Base-by-base conservation (phyloP, 176 grass and related monocot species). In the Bothriochloa decipiens region DNA sequence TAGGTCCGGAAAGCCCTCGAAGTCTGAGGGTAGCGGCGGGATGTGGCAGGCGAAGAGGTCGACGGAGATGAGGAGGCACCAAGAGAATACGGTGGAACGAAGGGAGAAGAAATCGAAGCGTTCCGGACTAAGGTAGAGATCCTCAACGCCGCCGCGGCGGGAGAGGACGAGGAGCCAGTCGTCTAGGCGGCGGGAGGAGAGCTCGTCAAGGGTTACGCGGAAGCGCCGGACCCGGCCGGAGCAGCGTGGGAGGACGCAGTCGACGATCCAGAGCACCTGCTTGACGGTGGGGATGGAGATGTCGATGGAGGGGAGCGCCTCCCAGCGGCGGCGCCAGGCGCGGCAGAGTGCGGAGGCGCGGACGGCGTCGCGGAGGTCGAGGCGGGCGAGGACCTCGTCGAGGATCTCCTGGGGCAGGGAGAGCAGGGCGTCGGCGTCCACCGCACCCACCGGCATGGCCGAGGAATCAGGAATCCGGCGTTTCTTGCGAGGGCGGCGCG, bases 321-420 rank as follows among this genome's bases (percentile, higher is more conserved):
- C 73, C 80, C 86, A 77, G 1, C 86, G 86, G 62, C 37, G 72
- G 7, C 86, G 84, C 84, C 84, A 86, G 57, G 68, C 57, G 68
- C 77, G 85, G 33, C 69, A 81, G 58, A 86, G 85, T 18, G 43
- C 77, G 42, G 57, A 86, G 40, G 85, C 75, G 33, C 68, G 85
- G 16, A 86, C 85, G 43, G 45, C 85, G 58, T 74, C 77, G 2
- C n/a, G 60, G 86, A 88, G 63, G 27, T 7, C 26, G 74, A 78
- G 27, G 64, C 80, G 72, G 73, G 28, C 1, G 40, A 88, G 79
- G 65, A 77, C 27, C 20, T 61, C 73, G 73, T 82, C 74, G 65
- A 88, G 65, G 27, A 68, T 18, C 5, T 37, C 62, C 22, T 20
- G 32, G 0, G 80, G 86, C 36, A 88, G 73, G 15, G 73, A 72